These are phyloP conservation scores for Cornus kousa DNA, from an alignment of 148 eudicot species.

Conservation along the genomic window DNA sequence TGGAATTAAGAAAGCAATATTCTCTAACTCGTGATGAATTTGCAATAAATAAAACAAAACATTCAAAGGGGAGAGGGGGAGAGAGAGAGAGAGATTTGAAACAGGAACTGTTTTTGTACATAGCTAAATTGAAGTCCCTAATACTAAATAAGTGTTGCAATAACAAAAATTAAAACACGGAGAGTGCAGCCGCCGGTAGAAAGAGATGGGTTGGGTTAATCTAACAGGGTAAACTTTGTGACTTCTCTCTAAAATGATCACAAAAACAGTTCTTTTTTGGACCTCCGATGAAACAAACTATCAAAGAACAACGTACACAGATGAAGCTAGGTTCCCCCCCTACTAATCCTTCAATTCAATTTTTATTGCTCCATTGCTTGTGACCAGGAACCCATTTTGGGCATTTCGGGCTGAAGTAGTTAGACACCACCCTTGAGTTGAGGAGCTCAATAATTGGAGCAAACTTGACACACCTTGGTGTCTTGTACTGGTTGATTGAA, in stretches of 20 bases:
- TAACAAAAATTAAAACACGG: constrained; percentile 19
- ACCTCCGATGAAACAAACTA: constrained; percentile 10
- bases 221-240: constrained; percentile 16
- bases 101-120: constrained; percentile 50
- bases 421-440: constrained; percentile 59
- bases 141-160: constrained; percentile 29
- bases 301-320: neutral
- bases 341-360: constrained; percentile 32
- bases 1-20: constrained; percentile 28
- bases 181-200: neutral
- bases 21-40: neutral
- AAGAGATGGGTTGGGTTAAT: constrained; percentile 26
- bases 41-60: neutral
- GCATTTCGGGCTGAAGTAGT: constrained; percentile 79
- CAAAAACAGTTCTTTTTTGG: constrained; percentile 12
- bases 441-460: constrained; percentile 82
- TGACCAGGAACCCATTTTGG: constrained; percentile 88
- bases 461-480: constrained; percentile 88
- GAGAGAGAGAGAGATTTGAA: constrained; percentile 9
- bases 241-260: constrained; percentile 15
- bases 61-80: neutral
- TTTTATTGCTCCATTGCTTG: constrained; percentile 68
- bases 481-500: constrained; percentile 90
- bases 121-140: constrained; percentile 28
- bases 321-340: neutral